Evolutionary conservation across 2,329 filamentous ascomycete genomes (phyloP).

Genomic region (Trichoderma sp.): DNA sequence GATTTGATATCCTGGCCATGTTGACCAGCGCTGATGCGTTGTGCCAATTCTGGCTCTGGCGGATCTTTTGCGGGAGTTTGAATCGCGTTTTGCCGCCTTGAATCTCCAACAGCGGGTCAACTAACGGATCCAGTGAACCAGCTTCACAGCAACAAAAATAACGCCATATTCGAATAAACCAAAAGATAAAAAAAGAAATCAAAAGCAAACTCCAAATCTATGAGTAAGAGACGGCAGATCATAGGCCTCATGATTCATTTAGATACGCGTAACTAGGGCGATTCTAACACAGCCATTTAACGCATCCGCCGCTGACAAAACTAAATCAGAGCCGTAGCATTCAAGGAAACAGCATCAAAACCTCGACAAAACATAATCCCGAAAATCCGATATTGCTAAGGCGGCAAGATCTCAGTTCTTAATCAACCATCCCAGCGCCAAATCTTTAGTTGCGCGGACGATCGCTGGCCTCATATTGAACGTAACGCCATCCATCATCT

Average conservation of each 20-base stretch:
- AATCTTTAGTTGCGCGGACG: neutral
- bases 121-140: neutral
- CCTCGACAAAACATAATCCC: neutral
- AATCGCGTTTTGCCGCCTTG: neutral
- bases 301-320: neutral
- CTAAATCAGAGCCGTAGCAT: neutral
- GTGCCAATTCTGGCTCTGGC: neutral
- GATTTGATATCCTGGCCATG: neutral
- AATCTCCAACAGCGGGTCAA: neutral
- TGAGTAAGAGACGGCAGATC: too few relatives aligned
- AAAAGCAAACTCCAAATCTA: too few relatives aligned
- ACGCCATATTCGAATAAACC: too few relatives aligned
- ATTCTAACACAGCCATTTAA: neutral
- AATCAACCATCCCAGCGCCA: neutral
- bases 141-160: neutral
- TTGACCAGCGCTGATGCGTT: neutral
- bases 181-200: too few relatives aligned
- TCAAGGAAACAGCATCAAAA: neutral
- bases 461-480: neutral
- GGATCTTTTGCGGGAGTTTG: slow-evolving; percentile 3
- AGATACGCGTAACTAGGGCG: neutral
- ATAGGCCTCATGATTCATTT: neutral
- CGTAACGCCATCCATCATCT: neutral
- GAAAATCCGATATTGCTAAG: neutral
- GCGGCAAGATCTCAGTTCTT: neutral